phyloP scores from a whole-genome alignment of 2,329 filamentous ascomycete genomes.

The Xylariaceae sp. region DNA sequence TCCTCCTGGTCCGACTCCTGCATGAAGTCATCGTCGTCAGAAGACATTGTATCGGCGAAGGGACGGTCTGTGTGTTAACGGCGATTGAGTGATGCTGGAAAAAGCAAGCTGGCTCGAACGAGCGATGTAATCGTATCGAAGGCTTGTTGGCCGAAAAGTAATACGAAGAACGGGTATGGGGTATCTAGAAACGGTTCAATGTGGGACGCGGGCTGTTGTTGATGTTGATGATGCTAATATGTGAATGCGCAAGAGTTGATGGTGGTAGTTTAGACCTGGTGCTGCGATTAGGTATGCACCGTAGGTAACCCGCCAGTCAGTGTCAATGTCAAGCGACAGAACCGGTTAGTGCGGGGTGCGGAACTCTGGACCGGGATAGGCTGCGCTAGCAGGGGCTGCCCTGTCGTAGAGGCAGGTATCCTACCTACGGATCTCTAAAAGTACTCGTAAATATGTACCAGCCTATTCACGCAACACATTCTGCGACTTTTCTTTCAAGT shows the following conservation, averaged over 20 bases:
- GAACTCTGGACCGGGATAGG: neutral
- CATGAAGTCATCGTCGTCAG: conserved; percentile 90
- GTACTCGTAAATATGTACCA: too few species aligned
- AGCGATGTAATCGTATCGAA: neutral
- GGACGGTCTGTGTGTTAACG: too few species aligned
- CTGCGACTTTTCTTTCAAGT: too few species aligned
- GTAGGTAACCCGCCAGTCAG: neutral
- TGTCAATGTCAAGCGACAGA: neutral
- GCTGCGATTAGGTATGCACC: neutral
- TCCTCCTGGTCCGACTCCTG: conserved; percentile 85
- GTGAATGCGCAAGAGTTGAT: neutral
- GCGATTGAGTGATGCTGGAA: neutral
- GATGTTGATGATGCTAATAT: neutral
- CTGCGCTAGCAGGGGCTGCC: neutral
- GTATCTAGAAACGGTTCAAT: neutral
- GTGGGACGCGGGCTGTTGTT: neutral
- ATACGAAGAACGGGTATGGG: neutral
- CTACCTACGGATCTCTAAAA: too few species aligned
- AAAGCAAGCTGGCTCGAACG: neutral
- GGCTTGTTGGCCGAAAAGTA: neutral
- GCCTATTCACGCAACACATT: too few species aligned
- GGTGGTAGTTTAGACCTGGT: neutral
- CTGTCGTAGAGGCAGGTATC: neutral
- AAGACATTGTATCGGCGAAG: conserved; percentile 57
- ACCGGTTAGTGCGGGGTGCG: conserved; percentile 20